Conservation (phyloP, 2,329 filamentous ascomycete species). For the Penicillium occitanis region DNA sequence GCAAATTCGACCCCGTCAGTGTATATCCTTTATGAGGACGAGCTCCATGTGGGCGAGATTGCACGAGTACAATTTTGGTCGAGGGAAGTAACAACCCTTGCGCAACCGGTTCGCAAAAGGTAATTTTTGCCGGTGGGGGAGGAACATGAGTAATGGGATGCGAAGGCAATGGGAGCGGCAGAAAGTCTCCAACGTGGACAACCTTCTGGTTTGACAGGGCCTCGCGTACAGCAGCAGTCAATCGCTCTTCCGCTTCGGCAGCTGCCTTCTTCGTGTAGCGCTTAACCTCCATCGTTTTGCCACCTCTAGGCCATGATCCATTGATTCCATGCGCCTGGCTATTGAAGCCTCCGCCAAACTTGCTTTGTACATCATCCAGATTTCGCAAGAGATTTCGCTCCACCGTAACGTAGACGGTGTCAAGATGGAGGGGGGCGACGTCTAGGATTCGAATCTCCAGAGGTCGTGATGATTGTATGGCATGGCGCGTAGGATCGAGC, state of each 20-base stretch:
- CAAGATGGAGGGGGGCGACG: conserved; percentile 73
- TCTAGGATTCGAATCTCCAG: conserved; percentile 84
- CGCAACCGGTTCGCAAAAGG: conserved; percentile 90
- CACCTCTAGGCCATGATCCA: conserved; percentile 39
- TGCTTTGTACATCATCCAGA: conserved; percentile 78
- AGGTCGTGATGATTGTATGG: conserved; percentile 68
- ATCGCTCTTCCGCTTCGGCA: conserved; percentile 54
- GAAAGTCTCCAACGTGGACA: conserved; percentile 78
- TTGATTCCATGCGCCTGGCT: conserved; percentile 38
- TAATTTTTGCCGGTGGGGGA: conserved; percentile 80
- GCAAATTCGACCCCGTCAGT: conserved; percentile 5
- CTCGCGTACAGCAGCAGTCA: conserved; percentile 68
- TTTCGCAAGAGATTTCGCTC: conserved; percentile 77
- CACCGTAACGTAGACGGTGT: conserved; percentile 82
- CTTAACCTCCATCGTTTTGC: conserved; percentile 33
- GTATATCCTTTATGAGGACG: conserved; percentile 32
- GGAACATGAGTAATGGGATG: conserved; percentile 85
- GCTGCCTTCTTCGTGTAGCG: conserved; percentile 37
- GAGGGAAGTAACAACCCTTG: conserved; percentile 75
- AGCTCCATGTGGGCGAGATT: conserved; percentile 51
- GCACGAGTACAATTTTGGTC: conserved; percentile 77
- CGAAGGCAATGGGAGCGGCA: conserved; percentile 72
- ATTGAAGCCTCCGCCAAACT: conserved; percentile 68
- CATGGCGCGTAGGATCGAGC: conserved; percentile 72
- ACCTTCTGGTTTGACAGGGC: conserved; percentile 72